Evolutionary conservation across 164 flowering plant species (phyloP).

Genomic region (Pachysandra terminalis): DNA sequence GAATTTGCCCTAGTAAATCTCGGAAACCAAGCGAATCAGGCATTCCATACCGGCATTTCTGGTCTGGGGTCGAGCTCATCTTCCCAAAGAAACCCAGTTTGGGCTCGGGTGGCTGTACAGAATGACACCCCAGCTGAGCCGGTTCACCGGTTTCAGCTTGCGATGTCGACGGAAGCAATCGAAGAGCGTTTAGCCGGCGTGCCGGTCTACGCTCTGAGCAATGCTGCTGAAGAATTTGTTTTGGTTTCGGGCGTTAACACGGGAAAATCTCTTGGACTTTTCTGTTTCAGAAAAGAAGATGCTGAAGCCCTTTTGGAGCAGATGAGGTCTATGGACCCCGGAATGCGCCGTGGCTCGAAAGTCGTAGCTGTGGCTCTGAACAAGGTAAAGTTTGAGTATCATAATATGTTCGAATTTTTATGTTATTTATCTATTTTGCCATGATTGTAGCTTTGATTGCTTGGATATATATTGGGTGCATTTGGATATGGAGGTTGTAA

Average conservation of each 20-base stretch:
- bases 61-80: conserved; percentile 9
- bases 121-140: conserved; percentile 5
- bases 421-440: background rate
- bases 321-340: conserved; percentile 66
- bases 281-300: conserved; percentile 74
- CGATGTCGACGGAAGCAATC: conserved; percentile 43
- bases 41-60: conserved; percentile 15
- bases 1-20: conserved; percentile 21
- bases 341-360: conserved; percentile 52
- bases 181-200: conserved; percentile 83
- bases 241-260: conserved; percentile 58
- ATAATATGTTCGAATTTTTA: background rate
- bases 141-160: conserved; percentile 4
- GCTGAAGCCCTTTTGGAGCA: conserved; percentile 70
- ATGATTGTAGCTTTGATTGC: background rate
- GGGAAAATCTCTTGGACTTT: conserved; percentile 57
- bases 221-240: conserved; percentile 68
- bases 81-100: conserved; percentile 17
- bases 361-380: conserved; percentile 85
- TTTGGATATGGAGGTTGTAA: background rate
- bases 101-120: conserved; percentile 34
- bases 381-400: conserved; percentile 42
- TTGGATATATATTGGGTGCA: too few relatives aligned
- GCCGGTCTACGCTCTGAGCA: conserved; percentile 74
- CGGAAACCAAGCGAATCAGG: conserved; percentile 29